Evolutionary conservation across 2,329 filamentous ascomycete genomes (phyloP).

Genomic region (Colletotrichum higginsianum): DNA sequence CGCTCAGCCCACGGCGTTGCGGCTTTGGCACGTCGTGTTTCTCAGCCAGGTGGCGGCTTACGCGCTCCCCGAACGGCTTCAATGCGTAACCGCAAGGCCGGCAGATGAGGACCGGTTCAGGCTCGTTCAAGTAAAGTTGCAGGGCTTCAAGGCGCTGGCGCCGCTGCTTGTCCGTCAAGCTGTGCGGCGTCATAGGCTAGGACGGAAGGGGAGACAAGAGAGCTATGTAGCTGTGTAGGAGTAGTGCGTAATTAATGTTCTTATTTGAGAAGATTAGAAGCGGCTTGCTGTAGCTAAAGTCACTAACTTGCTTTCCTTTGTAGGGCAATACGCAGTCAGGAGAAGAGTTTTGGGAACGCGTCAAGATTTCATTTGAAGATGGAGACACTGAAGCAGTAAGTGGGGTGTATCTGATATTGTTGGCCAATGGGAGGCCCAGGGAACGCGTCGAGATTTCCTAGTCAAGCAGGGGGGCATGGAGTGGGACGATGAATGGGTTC

Average conservation of each 20-base stretch:
- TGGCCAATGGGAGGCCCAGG: neutral
- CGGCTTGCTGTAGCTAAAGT: neutral
- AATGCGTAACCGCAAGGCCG: neutral
- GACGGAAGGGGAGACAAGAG: neutral
- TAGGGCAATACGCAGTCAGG: neutral
- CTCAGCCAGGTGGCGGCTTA: conserved; percentile 19
- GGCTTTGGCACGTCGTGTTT: neutral
- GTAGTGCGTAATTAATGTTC: neutral
- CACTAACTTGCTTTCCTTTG: neutral
- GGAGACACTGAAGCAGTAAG: neutral
- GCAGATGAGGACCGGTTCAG: conserved; percentile 3
- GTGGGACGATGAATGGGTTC: too few species aligned
- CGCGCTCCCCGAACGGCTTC: conserved; percentile 1
- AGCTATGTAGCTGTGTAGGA: neutral
- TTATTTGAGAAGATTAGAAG: neutral
- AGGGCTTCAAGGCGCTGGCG: neutral
- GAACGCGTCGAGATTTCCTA: conserved; percentile 3
- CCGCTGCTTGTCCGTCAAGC: neutral
- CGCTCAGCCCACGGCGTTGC: neutral
- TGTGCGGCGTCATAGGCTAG: neutral
- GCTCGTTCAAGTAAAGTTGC: neutral
- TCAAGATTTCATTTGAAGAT: neutral
- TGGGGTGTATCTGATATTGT: neutral
- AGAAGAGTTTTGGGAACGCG: neutral
- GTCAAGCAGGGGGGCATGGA: neutral